These are phyloP conservation scores for Diaporthe eres DNA, from an alignment of 2,329 filamentous ascomycete genomes.

Conservation along the genomic window DNA sequence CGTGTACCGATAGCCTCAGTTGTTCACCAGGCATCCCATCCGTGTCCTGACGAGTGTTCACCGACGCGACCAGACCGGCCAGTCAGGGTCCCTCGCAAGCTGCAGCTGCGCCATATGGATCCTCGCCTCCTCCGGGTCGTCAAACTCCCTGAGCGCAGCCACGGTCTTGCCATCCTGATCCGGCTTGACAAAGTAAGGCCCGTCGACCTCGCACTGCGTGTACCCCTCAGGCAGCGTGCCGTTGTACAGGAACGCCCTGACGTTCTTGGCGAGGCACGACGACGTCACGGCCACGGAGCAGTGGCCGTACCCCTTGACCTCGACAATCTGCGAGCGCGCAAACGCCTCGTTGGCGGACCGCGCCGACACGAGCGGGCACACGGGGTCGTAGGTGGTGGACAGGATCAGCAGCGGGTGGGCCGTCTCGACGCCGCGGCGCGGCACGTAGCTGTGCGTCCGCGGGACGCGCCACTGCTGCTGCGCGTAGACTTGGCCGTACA, in stretches of 20 bases:
- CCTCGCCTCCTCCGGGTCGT: conserved; percentile 33
- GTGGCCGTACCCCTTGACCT: conserved; percentile 60
- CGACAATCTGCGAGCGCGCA: conserved; percentile 54
- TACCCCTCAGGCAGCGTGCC: conserved; percentile 55
- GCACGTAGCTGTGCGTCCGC: conserved; percentile 49
- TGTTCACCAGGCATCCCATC: too few relatives aligned
- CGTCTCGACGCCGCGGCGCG: conserved; percentile 53
- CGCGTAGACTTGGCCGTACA: conserved; percentile 46
- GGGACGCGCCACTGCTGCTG: conserved; percentile 51
- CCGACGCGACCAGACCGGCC: conserved; percentile 35
- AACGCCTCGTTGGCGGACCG: conserved; percentile 53
- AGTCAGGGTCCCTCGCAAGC: conserved; percentile 39
- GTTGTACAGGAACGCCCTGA: conserved; percentile 54
- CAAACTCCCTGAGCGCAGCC: conserved; percentile 31
- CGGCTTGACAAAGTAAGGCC: conserved; percentile 54
- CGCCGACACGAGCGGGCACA: conserved; percentile 63
- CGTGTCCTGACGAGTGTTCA: not conserved
- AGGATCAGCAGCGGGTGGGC: conserved; percentile 67
- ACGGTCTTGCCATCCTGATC: conserved; percentile 41
- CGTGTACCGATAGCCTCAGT: not conserved
- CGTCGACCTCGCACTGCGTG: conserved; percentile 55
- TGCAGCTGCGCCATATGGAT: conserved; percentile 40
- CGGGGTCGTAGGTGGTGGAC: conserved; percentile 69
- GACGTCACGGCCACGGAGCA: conserved; percentile 56
- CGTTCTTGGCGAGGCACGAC: conserved; percentile 52